Base-by-base conservation (phyloP, 2,329 filamentous ascomycete genomes). In the Lachnellula hyalina region DNA sequence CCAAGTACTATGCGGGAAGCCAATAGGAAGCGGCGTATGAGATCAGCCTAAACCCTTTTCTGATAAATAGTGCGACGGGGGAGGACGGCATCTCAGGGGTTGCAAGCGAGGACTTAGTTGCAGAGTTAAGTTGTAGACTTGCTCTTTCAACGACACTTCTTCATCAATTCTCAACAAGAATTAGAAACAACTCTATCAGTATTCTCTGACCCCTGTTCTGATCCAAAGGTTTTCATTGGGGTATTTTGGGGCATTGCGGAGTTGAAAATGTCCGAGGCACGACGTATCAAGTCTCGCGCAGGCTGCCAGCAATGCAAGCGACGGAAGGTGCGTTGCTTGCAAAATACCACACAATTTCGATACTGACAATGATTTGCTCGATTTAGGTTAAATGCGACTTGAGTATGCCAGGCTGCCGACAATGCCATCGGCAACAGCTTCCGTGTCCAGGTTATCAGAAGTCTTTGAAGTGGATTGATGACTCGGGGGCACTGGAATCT, bases 261-360 rank as follows among this genome's bases (percentile, higher is more conserved):
- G 17, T 23, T 5, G 8, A 36, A 48, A 36, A 56, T 56, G 54
- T 49, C 54, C 11, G 54, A 56, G 23, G 49, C 54, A 4, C 54
- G 54, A 23, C 49, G 54, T 9, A 17, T 56, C 2, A 56, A 56
- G 45, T 56, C 54, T 40, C 54, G 54, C 42, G 46, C 54, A 36
- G 54, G 54, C 36, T 56, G 54, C 34, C 23, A 23, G 32, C 54
- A 56, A 35, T 56, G 54, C 21, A 56, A 56, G 47, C 42, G 54
- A 25, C 23, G 54, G 46, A 51, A 48, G 54, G 54, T 56, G 38
- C 34, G 42, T 28, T 19, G 14, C 14, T 25, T 41, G n/a, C 40
- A 32, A 14, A 11, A 17, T 11, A 21, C 40, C 35, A 15, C 12
- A 4, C 15, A 41, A 7, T n/a, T n/a, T 15, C 7, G 17, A 8